Percentiles rank a stretch among this genome's conserved stretches.
Conservation (phyloP, 768 basidiomycete species). For the Lactifluus volemus region DNA sequence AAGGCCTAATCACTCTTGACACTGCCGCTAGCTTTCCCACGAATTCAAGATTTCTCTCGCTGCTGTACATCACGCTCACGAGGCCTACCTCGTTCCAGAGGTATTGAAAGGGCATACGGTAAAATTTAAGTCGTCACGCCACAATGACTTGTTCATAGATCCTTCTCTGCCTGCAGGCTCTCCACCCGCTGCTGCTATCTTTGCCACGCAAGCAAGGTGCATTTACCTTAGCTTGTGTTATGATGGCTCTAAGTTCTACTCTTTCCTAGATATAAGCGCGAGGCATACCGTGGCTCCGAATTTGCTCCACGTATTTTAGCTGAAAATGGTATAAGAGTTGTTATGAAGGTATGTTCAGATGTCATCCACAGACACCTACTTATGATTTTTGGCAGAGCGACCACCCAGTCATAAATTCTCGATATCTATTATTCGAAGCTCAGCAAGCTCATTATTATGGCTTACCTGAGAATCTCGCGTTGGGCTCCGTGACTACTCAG, state of each 20-base stretch:
- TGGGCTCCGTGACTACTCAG: conserved; percentile 54
- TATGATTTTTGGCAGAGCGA: conserved; percentile 31
- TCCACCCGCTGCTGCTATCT: conserved; percentile 69
- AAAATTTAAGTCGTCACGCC: conserved; percentile 19
- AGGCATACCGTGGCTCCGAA: conserved; percentile 56
- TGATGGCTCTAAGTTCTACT: neutral
- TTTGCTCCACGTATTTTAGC: conserved; percentile 54
- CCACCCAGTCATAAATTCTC: conserved; percentile 47
- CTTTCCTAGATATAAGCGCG: conserved; percentile 38
- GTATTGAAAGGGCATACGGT: conserved; percentile 63
- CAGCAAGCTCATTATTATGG: conserved; percentile 63
- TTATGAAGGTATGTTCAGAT: conserved; percentile 42
- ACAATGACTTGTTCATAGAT: conserved; percentile 39
- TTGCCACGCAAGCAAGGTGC: conserved; percentile 65
- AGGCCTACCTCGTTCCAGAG: conserved; percentile 83
- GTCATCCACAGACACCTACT: neutral
- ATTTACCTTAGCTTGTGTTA: neutral
- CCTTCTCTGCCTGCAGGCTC: conserved; percentile 28
- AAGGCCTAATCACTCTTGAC: conserved; percentile 40
- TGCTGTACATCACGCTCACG: conserved; percentile 82
- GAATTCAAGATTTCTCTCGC: conserved; percentile 83
- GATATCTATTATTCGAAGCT: conserved; percentile 64
- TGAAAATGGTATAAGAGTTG: conserved; percentile 46
- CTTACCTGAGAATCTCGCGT: conserved; percentile 43
- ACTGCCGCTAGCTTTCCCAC: conserved; percentile 58